Conservation (phyloP, 192 early-diverging fungal species). For the Backusella tuberculispora region DNA sequence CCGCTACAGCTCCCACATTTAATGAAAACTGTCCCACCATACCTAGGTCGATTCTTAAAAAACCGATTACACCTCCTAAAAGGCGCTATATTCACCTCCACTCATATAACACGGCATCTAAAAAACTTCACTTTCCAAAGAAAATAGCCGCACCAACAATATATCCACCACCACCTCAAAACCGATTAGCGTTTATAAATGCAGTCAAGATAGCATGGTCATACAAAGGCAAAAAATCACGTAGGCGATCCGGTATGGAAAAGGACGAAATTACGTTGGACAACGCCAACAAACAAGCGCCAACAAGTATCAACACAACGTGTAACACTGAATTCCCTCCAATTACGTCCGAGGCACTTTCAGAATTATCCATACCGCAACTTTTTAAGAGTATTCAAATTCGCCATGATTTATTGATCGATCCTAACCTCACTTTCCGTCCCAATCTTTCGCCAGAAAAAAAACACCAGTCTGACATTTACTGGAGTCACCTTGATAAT, state of each 20-base stretch:
- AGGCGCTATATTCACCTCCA: too few relatives aligned
- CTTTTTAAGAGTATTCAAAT: conserved; percentile 85
- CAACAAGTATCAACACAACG: too few relatives aligned
- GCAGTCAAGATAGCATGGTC: conserved; percentile 18
- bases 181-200: conserved; percentile 15
- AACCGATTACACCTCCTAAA: too few relatives aligned
- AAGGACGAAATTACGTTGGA: too few relatives aligned
- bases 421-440: conserved; percentile 87
- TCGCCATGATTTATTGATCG: conserved; percentile 88
- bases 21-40: background rate
- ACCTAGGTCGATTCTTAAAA: background rate
- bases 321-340: conserved; percentile 20
- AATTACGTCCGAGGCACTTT: conserved; percentile 81
- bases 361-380: conserved; percentile 81
- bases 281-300: background rate
- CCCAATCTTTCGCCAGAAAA: conserved; percentile 79
- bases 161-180: background rate
- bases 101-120: too few relatives aligned
- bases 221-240: background rate
- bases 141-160: background rate
- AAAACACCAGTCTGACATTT: conserved; percentile 59
- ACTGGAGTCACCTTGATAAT: conserved; percentile 73
- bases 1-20: background rate
- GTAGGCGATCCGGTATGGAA: background rate
- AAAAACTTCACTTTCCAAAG: background rate